Conservation (phyloP, 495 filamentous ascomycete species). For the Penicillium ucsense region DNA sequence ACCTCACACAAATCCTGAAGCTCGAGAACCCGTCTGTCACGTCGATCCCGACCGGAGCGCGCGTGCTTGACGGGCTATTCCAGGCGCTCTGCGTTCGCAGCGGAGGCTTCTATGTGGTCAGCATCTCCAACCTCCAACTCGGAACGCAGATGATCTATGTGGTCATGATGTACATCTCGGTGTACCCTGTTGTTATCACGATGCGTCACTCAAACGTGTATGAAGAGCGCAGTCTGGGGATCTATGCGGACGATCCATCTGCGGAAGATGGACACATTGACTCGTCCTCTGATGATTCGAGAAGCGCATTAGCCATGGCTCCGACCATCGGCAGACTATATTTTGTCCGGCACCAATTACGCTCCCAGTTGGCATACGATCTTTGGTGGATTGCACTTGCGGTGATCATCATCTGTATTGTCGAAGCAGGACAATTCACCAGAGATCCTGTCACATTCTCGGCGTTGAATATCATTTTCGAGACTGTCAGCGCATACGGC, state of each 20-base stretch:
- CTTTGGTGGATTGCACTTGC: slow-evolving; percentile 83
- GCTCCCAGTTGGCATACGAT: slow-evolving; percentile 50
- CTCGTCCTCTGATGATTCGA: slow-evolving; percentile 7
- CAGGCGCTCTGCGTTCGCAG: slow-evolving; percentile 76
- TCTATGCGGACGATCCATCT: slow-evolving; percentile 46
- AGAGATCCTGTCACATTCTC: slow-evolving; percentile 9
- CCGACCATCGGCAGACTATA: slow-evolving; percentile 48
- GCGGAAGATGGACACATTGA: slow-evolving; percentile 18
- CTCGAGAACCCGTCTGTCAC: slow-evolving; percentile 31
- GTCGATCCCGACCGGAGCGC: slow-evolving; percentile 45
- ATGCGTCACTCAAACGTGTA: slow-evolving; percentile 86
- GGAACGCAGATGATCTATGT: slow-evolving; percentile 82
- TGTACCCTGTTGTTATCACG: slow-evolving; percentile 81
- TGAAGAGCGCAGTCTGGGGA: slow-evolving; percentile 78
- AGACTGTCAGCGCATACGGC: slow-evolving; percentile 78
- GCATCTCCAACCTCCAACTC: slow-evolving; percentile 63
- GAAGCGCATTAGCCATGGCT: background rate
- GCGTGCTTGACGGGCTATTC: slow-evolving; percentile 68
- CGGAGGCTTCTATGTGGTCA: slow-evolving; percentile 68
- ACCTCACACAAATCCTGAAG: background rate
- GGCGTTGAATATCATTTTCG: slow-evolving; percentile 73
- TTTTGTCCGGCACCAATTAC: slow-evolving; percentile 73
- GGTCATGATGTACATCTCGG: slow-evolving; percentile 96
- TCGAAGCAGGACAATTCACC: slow-evolving; percentile 52
- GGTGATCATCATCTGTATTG: slow-evolving; percentile 69